A percentile compares a stretch with the other conserved stretches of the same genome.
Conservation (phyloP, 192 early-diverging fungal species). For the Obelidium mucronatum region DNA sequence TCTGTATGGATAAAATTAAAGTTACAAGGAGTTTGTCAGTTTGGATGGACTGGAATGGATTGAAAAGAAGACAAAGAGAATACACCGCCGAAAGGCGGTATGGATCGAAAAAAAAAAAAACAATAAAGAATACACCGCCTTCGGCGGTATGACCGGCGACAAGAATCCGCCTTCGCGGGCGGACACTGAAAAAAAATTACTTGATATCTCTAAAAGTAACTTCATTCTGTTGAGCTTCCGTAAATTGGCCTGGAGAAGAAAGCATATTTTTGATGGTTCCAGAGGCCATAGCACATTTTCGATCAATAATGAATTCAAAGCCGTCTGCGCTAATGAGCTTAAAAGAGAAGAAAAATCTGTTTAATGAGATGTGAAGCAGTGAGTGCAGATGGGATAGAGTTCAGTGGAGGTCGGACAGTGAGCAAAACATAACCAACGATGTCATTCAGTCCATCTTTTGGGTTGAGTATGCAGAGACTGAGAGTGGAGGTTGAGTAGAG, state of each 20-base stretch:
- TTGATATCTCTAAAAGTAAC: conserved; percentile 93
- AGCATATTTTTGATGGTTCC: conserved; percentile 97
- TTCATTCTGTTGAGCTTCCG: conserved; percentile 87
- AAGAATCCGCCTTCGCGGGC: background rate
- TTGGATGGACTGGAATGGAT: no score
- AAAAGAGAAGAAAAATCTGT: background rate
- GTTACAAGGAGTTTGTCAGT: no score
- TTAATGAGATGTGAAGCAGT: background rate
- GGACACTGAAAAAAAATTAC: conserved; percentile 58
- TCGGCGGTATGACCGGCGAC: no score
- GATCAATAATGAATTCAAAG: conserved; percentile 88
- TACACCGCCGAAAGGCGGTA: no score
- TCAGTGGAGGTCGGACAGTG: background rate
- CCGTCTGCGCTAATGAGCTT: conserved; percentile 87
- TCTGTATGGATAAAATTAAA: no score
- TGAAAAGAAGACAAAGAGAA: no score
- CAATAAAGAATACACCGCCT: no score
- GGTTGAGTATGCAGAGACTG: no score
- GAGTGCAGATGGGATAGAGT: background rate
- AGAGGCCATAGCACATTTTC: conserved; percentile 86
- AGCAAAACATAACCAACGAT: background rate
- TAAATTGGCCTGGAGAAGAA: conserved; percentile 86
- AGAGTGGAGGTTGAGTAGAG: no score
- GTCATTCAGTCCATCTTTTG: background rate
- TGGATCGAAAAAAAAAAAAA: no score